phyloP scores from a whole-genome alignment of 495 filamentous ascomycete species.

The Xylaria castorea region DNA sequence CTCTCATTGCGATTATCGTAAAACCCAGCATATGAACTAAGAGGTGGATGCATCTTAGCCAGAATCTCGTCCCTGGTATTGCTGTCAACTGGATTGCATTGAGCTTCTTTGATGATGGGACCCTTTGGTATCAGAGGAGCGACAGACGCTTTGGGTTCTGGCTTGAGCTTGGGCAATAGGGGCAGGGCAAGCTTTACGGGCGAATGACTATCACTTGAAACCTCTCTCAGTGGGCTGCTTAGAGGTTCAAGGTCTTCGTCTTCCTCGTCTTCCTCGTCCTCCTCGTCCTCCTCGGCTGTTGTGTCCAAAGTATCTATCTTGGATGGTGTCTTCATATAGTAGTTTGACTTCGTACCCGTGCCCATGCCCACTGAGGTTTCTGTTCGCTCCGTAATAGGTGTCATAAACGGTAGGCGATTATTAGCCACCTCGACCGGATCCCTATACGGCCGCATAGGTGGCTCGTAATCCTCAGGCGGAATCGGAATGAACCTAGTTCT shows the following conservation, averaged over 20 bases:
- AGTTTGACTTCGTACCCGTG: constrained; percentile 54
- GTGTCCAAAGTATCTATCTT: constrained; percentile 45
- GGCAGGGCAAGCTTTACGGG: constrained; percentile 55
- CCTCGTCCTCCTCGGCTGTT: constrained; percentile 25
- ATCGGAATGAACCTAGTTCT: constrained; percentile 63
- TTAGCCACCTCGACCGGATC: constrained; percentile 78
- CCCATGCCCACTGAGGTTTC: constrained; percentile 79
- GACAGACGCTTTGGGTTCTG: constrained; percentile 29
- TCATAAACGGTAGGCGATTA: constrained; percentile 95
- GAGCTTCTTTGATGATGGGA: constrained; percentile 77
- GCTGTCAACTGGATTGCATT: constrained; percentile 88
- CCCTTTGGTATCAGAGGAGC: constrained; percentile 52
- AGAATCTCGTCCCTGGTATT: constrained; percentile 76
- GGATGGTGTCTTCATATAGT: constrained; percentile 74
- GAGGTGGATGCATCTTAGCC: constrained; percentile 69
- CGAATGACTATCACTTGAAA: constrained; percentile 37
- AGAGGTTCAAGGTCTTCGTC: constrained; percentile 59
- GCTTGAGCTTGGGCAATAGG: constrained; percentile 40
- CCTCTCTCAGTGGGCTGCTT: constrained; percentile 74
- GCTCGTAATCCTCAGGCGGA: constrained; percentile 84
- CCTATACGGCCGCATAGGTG: constrained; percentile 75
- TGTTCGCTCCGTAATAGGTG: constrained; percentile 93
- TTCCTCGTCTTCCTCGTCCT: constrained; percentile 42
- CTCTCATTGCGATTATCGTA: constrained; percentile 66
- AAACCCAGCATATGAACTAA: constrained; percentile 78